These are phyloP conservation scores for Termitomyces sp. DNA, from an alignment of 768 basidiomycete genomes.

Conservation along the genomic window DNA sequence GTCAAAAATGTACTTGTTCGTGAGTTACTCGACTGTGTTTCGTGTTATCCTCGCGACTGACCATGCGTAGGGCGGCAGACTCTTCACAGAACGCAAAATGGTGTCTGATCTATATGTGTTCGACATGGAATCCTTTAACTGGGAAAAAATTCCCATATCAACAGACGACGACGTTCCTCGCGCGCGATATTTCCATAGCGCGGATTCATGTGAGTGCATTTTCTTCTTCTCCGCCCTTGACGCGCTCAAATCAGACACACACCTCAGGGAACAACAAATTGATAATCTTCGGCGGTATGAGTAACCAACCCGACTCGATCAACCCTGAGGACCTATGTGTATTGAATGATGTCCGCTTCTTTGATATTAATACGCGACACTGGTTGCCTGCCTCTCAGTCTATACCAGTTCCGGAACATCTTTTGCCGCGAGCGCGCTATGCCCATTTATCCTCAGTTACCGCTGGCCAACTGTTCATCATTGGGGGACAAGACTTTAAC, in stretches of 20 bases:
- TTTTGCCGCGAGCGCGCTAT: slow-evolving; percentile 81
- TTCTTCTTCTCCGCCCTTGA: neutral
- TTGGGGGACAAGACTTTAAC: slow-evolving; percentile 91
- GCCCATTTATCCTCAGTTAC: slow-evolving; percentile 91
- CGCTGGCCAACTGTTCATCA: slow-evolving; percentile 78
- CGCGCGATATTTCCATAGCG: slow-evolving; percentile 92
- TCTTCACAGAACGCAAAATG: slow-evolving; percentile 84
- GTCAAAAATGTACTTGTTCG: slow-evolving; percentile 86
- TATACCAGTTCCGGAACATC: slow-evolving; percentile 35
- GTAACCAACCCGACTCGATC: slow-evolving; percentile 63
- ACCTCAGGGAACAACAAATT: slow-evolving; percentile 81
- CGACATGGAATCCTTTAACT: slow-evolving; percentile 74
- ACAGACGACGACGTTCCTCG: slow-evolving; percentile 69
- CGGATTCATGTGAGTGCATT: slow-evolving; percentile 63
- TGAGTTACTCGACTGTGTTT: slow-evolving; percentile 29
- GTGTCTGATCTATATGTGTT: slow-evolving; percentile 88
- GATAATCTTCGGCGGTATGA: slow-evolving; percentile 95
- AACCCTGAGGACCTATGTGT: slow-evolving; percentile 83
- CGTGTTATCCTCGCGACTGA: neutral
- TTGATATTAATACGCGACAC: slow-evolving; percentile 61
- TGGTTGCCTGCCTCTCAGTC: slow-evolving; percentile 59
- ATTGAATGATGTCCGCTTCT: slow-evolving; percentile 89
- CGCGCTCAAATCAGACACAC: slow-evolving; percentile 6
- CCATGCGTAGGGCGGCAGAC: slow-evolving; percentile 65
- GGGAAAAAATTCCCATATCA: slow-evolving; percentile 62